Base-by-base conservation (phyloP, 2,329 filamentous ascomycete genomes). In the Fusarium sulawesiense region DNA sequence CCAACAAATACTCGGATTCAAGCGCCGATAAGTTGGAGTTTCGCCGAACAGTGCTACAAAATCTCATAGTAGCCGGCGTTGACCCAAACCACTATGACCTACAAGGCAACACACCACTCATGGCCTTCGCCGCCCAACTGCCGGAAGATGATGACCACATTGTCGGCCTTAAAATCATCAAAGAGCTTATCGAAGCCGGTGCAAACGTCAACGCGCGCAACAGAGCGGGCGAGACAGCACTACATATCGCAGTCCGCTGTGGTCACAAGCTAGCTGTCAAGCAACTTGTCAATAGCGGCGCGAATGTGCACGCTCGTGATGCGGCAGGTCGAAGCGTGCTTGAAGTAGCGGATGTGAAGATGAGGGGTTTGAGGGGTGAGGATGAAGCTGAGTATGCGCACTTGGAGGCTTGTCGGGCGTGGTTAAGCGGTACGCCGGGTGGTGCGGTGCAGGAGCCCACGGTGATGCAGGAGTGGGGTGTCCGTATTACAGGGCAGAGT, bases 31-130 rank as follows among this genome's bases (percentile, higher is more conserved):
- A 71, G 10, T 71, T 83, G 47, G 48, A 67, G 2, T 49, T 78
- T 11, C 78, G 81, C 6, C 61, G 74, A 6, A 25, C 49, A 5
- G 58, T 78, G 8, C 68, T 79, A 9, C 44, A 56, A 7, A 66
- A 63, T 3, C 76, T 86, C 1, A 73, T 86, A 1, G 13, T 57
- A 2, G 76, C 78, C 2, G 75, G 78, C 1, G 83, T 86, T 13
- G 82, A 87, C 58, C 79, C 82, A 7, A 86, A 88, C 69, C 85
- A 87, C 58, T 86, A 87, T 75, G 85, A 88, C 76, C 74, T 73
- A 6, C 67, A 78, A 20, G 87, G 87, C 40, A 82, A 84, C 72
- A 88, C 87, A 0, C 85, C 86, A 1, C 81, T 89, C 16, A 88
- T 88, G 83, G 80, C 84, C 0, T 89, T 89, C 69, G 82, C 84